Evolutionary conservation across 371 early-diverging fungal species (phyloP), one percentile per base, ranked within the genome.

Genomic region (Apophysomyces variabilis): DNA sequence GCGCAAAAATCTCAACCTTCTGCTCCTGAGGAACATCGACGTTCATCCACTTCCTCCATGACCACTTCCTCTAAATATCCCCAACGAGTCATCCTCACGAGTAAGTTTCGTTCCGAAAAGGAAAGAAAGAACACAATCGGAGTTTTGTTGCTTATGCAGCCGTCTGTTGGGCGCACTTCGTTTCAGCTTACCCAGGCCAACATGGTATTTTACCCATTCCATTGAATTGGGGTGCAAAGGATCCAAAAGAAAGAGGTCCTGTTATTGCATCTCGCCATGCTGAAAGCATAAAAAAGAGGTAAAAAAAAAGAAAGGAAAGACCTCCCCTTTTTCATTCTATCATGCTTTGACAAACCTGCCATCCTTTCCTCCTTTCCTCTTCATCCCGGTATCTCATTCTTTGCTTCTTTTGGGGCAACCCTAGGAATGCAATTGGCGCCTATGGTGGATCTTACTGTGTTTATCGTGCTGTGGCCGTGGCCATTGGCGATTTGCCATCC

Each of bases 371-470:
- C 32, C 3, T 26, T 26, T 3, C 32, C 32, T 26, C 32, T 26
- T 26, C 32, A 26, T 26, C 26, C 26, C 26, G 26, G 26, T 26
- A 26, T 26, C 26, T 26, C 26, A 45, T 70, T 72, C 46, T 13
- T 13, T 18, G 32, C 14, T 8, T n/a, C 3, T 41, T 18, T 8
- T n/a, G n/a, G 21, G 47, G 37, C 50, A 13, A 36, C n/a, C n/a
- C 12, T 69, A 87, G 89, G 64, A 97, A 97, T 74, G 95, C 96
- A 32, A 93, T 96, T 62, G 96, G 97, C 43, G 96, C 97, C 1
- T 93, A 95, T 78, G 96, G 96, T 67, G 97, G 97, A 6, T 90
- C 96, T 5, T 96, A 97, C 75, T 93, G 92, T 66, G 88, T 97
- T 45, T 97, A 96, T 82, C 93, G 94, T 61, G 96, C 95, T 6